Evolutionary conservation across 148 eudicot genomes (phyloP), one percentile per base, ranked within the genome.

Genomic region (Silene conica): DNA sequence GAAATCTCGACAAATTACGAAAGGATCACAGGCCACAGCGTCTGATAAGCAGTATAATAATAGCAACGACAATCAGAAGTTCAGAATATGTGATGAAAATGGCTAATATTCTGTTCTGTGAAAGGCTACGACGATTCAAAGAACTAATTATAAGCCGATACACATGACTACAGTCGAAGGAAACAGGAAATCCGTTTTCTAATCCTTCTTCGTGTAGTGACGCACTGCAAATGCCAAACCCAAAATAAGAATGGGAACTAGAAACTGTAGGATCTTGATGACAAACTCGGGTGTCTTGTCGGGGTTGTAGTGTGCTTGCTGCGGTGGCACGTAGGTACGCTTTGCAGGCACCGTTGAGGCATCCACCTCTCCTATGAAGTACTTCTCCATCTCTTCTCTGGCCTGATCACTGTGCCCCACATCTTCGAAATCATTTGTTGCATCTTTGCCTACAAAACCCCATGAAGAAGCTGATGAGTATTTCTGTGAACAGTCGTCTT

Each of bases 361-460:
- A 69, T 89, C 97, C 18, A 87, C 54, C 20, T 87, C 90, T 58
- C 97, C 97, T 16, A 92, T 77, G 83, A 73, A 87, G 79, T 89
- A 92, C 23, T 86, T 83, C 22, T 72, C 80, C 94, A 92, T 78
- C 86, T 82, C 82, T 70, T 88, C 94, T 75, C 89, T 76, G 20
- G 97, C 97, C 5, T 78, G 20, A 70, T 92, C 94, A 69, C 94
- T 89, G 81, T 92, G 97, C 16, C 97, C 97, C 19, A 86, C 85
- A 58, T 92, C 97, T 75, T 92, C 97, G 74, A 92, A 92, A 77
- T 92, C 97, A 46, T 84, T 83, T 26, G 94, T 89, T 57, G 93
- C 97, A 72, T 92, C 97, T 85, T 91, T 91, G 25, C 93, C 97
- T 91, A 82, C 57, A 82, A 57, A 13, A 48, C 63, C 21, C 18